A percentile compares a stretch with the other conserved stretches of the same genome.
phyloP scores from a whole-genome alignment of 2,329 filamentous ascomycete species.

The Ascosphaera apis region DNA sequence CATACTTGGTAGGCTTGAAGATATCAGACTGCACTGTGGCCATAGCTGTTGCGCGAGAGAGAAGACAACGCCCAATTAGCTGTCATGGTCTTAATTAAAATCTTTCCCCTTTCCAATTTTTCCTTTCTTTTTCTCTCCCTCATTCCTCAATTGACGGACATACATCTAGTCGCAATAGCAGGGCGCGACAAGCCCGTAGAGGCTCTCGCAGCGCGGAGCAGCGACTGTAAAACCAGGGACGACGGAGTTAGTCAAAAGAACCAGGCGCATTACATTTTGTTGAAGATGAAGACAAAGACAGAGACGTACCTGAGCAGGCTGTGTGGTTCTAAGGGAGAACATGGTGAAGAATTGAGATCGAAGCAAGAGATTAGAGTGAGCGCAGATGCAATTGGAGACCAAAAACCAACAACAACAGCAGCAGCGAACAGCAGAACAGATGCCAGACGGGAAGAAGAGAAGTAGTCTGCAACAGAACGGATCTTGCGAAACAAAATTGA shows the following conservation, averaged over 20 bases:
- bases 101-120: too few species aligned
- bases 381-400: constrained; percentile 5
- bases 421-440: constrained; percentile 5
- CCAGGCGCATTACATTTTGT: too few species aligned
- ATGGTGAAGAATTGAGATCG: constrained; percentile 15
- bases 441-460: constrained; percentile 5
- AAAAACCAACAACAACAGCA: constrained; percentile 4
- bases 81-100: too few species aligned
- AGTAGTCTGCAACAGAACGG: background rate
- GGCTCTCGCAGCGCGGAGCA: constrained; percentile 30
- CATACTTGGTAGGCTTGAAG: constrained; percentile 97
- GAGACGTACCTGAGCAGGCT: constrained; percentile 18
- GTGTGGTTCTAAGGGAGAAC: constrained; percentile 19
- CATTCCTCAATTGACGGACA: too few species aligned
- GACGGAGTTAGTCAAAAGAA: constrained; percentile 1
- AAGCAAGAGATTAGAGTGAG: constrained; percentile 7
- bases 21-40: constrained; percentile 82
- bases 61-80: constrained; percentile 9
- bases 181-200: constrained; percentile 25
- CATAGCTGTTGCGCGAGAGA: constrained; percentile 25
- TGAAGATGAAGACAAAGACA: too few species aligned
- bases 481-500: background rate
- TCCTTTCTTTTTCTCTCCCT: too few species aligned
- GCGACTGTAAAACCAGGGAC: constrained; percentile 25
- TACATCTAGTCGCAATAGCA: constrained; percentile 32